Conservation (phyloP, 2,329 filamentous ascomycete species). For the Fusarium multiceps region DNA sequence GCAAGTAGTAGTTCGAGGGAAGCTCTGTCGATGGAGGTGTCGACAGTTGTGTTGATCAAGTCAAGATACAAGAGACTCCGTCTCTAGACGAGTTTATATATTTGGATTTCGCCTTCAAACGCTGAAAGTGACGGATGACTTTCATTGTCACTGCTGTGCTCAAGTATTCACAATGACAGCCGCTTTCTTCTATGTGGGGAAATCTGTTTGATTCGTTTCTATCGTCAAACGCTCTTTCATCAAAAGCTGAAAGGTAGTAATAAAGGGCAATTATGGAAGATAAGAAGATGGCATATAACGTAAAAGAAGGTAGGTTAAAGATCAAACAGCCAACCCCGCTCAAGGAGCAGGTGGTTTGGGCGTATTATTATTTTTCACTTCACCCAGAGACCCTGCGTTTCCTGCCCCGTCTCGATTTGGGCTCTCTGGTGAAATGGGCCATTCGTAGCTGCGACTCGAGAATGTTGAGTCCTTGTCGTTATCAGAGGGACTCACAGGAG, state of each 20-base stretch:
- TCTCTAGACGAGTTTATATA: not conserved
- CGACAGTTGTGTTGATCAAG: slow-evolving; percentile 10
- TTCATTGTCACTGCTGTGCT: not conserved
- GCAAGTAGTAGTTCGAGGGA: not conserved
- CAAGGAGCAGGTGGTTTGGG: not conserved
- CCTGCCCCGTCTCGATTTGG: not conserved
- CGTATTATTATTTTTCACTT: not conserved
- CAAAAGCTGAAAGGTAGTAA: not conserved
- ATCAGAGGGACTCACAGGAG: not conserved
- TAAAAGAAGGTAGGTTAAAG: not conserved
- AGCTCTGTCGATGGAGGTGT: not conserved
- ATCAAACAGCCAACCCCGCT: not conserved
- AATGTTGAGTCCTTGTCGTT: not conserved
- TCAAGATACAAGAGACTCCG: not conserved
- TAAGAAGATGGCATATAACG: not conserved
- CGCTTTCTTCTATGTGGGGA: not conserved
- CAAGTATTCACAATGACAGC: not conserved
- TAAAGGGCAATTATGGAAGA: not conserved
- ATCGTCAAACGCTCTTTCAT: not conserved
- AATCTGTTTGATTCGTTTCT: not conserved
- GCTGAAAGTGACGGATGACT: not conserved
- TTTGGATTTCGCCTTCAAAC: not conserved
- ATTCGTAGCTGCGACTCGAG: slow-evolving; percentile 1
- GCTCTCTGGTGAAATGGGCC: slow-evolving; percentile 20
- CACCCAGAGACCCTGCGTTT: not conserved